Evolutionary conservation across 106 monocot genomes (phyloP).

Genomic region (Vanilla planifolia): DNA sequence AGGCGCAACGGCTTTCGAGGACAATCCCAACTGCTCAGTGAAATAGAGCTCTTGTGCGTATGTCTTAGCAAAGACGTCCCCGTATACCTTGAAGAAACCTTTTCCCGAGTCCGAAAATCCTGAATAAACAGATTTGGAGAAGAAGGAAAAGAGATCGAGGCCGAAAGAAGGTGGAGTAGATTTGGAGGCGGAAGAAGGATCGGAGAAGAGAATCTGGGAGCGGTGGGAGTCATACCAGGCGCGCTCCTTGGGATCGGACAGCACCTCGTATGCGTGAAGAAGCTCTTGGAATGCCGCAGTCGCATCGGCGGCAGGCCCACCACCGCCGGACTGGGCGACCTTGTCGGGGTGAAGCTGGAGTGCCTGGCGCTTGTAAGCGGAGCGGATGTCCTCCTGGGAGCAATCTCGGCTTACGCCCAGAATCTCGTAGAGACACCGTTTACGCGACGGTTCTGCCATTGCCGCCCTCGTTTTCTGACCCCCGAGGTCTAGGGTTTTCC

Average conservation of each 20-base stretch:
- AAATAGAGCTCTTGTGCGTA: constrained; percentile 70
- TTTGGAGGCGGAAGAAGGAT: constrained; percentile 18
- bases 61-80: constrained; percentile 62
- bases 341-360: constrained; percentile 99
- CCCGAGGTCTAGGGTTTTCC: too few relatives aligned
- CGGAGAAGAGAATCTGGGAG: constrained; percentile 93
- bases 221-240: constrained; percentile 92
- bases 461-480: too few relatives aligned
- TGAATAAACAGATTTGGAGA: constrained; percentile 71
- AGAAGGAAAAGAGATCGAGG: constrained; percentile 64
- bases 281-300: constrained; percentile 94
- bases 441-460: constrained; percentile 22
- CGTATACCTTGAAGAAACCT: constrained; percentile 96
- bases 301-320: constrained; percentile 24
- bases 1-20: constrained; percentile 24
- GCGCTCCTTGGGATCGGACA: constrained; percentile 85
- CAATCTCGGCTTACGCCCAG: constrained; percentile 60
- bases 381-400: constrained; percentile 64
- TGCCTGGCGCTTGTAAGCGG: constrained; percentile 78
- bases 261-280: constrained; percentile 88
- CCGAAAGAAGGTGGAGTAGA: constrained; percentile 28
- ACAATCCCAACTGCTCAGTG: constrained; percentile 38
- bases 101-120: constrained; percentile 63
- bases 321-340: constrained; percentile 26
- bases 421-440: constrained; percentile 94